phyloP scores from a whole-genome alignment of 2,329 filamentous ascomycete genomes.

The Zasmidium angulare region DNA sequence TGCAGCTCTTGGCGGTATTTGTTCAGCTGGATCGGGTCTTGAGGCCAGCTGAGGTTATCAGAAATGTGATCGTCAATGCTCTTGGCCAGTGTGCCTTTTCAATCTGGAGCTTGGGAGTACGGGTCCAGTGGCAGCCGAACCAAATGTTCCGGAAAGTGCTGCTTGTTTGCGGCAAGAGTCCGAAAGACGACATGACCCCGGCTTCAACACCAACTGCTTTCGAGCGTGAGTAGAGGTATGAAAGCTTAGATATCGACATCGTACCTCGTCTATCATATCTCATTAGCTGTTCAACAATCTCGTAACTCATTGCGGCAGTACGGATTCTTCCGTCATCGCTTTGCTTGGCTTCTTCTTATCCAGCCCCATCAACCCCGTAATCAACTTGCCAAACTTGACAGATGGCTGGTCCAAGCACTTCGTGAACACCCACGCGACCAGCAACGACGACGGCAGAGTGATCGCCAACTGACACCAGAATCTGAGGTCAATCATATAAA shows the following conservation, averaged over 20 bases:
- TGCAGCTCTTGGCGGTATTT: neutral
- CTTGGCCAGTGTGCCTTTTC: too few species aligned
- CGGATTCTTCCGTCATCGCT: neutral
- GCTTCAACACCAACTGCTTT: neutral
- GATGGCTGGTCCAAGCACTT: conserved; percentile 55
- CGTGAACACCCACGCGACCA: conserved; percentile 58
- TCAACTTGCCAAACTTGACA: conserved; percentile 57
- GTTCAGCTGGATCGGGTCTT: too few species aligned
- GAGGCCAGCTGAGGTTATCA: too few species aligned
- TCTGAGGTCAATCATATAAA: conserved; percentile 55
- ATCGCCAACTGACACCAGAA: conserved; percentile 56
- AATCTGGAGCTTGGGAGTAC: too few species aligned
- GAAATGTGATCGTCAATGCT: too few species aligned
- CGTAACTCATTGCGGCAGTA: neutral
- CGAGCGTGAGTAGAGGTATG: neutral
- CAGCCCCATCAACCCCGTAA: conserved; percentile 40
- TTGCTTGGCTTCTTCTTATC: neutral
- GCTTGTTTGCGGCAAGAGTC: too few species aligned
- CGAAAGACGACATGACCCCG: too few species aligned
- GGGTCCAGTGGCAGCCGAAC: too few species aligned
- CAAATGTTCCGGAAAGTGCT: too few species aligned
- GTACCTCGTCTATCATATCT: neutral
- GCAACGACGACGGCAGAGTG: conserved; percentile 55
- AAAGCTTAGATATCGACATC: neutral
- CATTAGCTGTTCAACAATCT: neutral